These are phyloP conservation scores for Aureobasidium sp. DNA, from an alignment of 2,329 filamentous ascomycete species.

Conservation along the genomic window DNA sequence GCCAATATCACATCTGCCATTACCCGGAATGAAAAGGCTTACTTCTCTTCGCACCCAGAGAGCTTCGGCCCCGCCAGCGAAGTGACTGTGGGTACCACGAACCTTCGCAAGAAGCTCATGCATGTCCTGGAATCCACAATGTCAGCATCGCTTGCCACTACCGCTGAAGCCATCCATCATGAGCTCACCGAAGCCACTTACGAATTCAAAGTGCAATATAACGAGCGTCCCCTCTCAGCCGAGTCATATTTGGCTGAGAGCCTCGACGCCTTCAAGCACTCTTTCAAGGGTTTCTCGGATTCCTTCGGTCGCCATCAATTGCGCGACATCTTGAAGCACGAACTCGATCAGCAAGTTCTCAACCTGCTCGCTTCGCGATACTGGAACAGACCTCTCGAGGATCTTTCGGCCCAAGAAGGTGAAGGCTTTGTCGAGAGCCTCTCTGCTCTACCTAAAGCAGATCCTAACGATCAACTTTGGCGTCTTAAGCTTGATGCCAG, in stretches of 20 bases:
- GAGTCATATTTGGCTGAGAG: conserved; percentile 96
- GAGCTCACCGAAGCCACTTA: conserved; percentile 96
- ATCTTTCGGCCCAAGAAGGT: conserved; percentile 48
- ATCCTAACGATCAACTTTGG: conserved; percentile 67
- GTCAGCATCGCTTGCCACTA: conserved; percentile 82
- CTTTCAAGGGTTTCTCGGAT: conserved; percentile 89
- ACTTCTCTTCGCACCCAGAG: conserved; percentile 72
- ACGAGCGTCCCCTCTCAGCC: conserved; percentile 86
- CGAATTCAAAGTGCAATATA: conserved; percentile 99
- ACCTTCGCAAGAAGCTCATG: conserved; percentile 91
- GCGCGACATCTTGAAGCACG: conserved; percentile 77
- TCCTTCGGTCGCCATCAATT: conserved; percentile 85
- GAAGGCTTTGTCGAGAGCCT: conserved; percentile 43
- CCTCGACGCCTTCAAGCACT: conserved; percentile 92
- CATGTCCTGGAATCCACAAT: conserved; percentile 93
- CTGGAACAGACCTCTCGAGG: conserved; percentile 93
- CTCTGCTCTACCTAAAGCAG: conserved; percentile 73
- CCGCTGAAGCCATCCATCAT: conserved; percentile 84
- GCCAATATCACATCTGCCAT: conserved; percentile 74
- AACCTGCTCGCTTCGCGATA: conserved; percentile 89
- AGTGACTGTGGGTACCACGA: conserved; percentile 73
- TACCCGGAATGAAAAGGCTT: conserved; percentile 77
- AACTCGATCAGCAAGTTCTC: conserved; percentile 88
- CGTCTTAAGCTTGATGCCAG: conserved; percentile 89
- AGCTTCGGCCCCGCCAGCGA: conserved; percentile 69